These are phyloP conservation scores for Sapria himalayana DNA, from an alignment of 345 rosid species.

Conservation along the genomic window DNA sequence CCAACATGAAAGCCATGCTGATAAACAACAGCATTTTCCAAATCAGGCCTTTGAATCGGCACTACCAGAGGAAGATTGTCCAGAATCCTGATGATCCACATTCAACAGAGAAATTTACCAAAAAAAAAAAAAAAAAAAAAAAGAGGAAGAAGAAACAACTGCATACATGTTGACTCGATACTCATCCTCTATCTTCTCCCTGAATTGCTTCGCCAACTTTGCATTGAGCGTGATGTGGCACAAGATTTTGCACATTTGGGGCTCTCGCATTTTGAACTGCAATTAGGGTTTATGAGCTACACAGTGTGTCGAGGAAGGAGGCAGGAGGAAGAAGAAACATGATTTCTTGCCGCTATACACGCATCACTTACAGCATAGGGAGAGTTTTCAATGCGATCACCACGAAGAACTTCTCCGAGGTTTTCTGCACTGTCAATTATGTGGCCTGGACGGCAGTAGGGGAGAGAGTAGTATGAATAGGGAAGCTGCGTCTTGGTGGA, in stretches of 20 bases:
- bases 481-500: slow-evolving; percentile 93
- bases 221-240: slow-evolving; percentile 30
- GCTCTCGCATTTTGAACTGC: slow-evolving; percentile 81
- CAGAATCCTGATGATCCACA: slow-evolving; percentile 30
- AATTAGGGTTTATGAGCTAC: too few relatives aligned
- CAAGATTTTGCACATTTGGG: slow-evolving; percentile 36
- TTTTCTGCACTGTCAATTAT: slow-evolving; percentile 78
- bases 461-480: slow-evolving; percentile 56
- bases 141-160: not conserved
- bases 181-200: slow-evolving; percentile 70
- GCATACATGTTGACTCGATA: slow-evolving; percentile 68
- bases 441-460: slow-evolving; percentile 34
- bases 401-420: slow-evolving; percentile 89
- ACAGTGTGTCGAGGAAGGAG: too few relatives aligned
- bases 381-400: slow-evolving; percentile 81
- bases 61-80: slow-evolving; percentile 64
- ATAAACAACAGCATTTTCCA: slow-evolving; percentile 23
- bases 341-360: too few relatives aligned
- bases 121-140: not conserved
- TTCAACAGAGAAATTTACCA: not conserved
- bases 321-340: too few relatives aligned
- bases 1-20: slow-evolving; percentile 54
- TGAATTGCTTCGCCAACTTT: slow-evolving; percentile 41
- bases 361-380: slow-evolving; percentile 50
- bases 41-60: slow-evolving; percentile 29